Percentiles rank a stretch among this genome's conserved stretches.
Conservation (phyloP, 495 filamentous ascomycete genomes). For the Xylaria scruposa region DNA sequence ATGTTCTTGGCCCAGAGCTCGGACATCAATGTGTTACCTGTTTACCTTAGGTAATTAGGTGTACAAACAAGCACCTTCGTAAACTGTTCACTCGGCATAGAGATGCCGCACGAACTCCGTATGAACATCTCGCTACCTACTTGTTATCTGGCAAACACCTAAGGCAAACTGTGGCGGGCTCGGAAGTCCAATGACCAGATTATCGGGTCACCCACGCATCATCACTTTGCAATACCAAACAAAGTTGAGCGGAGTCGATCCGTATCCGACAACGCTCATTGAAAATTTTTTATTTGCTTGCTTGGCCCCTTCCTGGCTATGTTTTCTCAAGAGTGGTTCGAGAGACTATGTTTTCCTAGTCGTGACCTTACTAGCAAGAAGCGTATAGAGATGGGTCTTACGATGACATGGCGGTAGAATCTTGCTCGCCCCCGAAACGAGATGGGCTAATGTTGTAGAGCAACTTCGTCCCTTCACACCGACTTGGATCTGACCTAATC, state of each 20-base stretch:
- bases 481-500: not conserved
- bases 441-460: not conserved
- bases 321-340: not conserved
- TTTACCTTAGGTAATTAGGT: not conserved
- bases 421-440: not conserved
- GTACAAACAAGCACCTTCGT: not conserved
- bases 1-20: not conserved
- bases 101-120: conserved; percentile 9
- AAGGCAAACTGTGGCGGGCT: not conserved
- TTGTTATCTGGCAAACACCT: not conserved
- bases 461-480: not conserved
- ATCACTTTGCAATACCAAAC: not conserved
- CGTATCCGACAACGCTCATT: not conserved
- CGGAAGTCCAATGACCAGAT: conserved; percentile 14
- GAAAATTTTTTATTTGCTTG: not conserved
- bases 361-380: not conserved
- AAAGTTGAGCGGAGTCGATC: not conserved
- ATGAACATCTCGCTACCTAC: not conserved
- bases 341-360: not conserved
- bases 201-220: conserved; percentile 18
- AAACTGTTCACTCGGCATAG: not conserved
- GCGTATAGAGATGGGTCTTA: not conserved
- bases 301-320: not conserved
- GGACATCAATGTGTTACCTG: not conserved
- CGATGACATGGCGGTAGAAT: not conserved